phyloP scores from a whole-genome alignment of 164 flowering plant genomes.

The Sextonia rubra region DNA sequence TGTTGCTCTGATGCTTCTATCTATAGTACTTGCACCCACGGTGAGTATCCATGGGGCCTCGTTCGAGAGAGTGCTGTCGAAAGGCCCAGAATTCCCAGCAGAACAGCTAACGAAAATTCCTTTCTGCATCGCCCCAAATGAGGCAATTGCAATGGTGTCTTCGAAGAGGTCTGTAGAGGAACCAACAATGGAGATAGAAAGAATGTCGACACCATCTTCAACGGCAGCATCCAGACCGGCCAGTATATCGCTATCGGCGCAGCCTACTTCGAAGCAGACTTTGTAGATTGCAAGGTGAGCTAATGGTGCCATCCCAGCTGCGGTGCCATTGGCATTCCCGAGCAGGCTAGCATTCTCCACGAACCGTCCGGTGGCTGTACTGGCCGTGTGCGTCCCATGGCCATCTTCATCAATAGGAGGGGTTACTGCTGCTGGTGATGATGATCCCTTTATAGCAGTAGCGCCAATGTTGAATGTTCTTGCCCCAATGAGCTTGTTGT shows the following conservation, averaged over 20 bases:
- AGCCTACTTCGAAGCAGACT: conserved; percentile 28
- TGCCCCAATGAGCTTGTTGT: conserved; percentile 74
- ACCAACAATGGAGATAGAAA: conserved; percentile 43
- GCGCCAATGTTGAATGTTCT: conserved; percentile 63
- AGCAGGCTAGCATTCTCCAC: conserved; percentile 32
- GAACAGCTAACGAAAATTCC: conserved; percentile 51
- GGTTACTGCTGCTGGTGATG: neutral
- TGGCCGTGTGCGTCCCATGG: conserved; percentile 55
- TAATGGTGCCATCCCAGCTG: conserved; percentile 46
- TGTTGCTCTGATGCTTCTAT: conserved; percentile 29
- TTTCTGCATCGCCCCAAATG: conserved; percentile 42
- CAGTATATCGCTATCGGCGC: conserved; percentile 31
- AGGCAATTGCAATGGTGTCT: conserved; percentile 32
- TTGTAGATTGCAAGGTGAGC: conserved; percentile 50
- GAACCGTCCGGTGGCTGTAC: conserved; percentile 45
- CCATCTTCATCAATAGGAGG: conserved; percentile 36
- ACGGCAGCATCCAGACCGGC: conserved; percentile 45
- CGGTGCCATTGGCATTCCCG: conserved; percentile 45
- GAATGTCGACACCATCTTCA: conserved; percentile 53
- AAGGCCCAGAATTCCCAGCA: conserved; percentile 55
- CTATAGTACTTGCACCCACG: conserved; percentile 56
- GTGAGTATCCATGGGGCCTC: conserved; percentile 67
- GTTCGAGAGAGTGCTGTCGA: conserved; percentile 23
- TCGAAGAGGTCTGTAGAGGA: conserved; percentile 15
- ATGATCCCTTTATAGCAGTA: conserved; percentile 65